phyloP scores from a whole-genome alignment of 495 filamentous ascomycete species.

The Xylaria cubensis region DNA sequence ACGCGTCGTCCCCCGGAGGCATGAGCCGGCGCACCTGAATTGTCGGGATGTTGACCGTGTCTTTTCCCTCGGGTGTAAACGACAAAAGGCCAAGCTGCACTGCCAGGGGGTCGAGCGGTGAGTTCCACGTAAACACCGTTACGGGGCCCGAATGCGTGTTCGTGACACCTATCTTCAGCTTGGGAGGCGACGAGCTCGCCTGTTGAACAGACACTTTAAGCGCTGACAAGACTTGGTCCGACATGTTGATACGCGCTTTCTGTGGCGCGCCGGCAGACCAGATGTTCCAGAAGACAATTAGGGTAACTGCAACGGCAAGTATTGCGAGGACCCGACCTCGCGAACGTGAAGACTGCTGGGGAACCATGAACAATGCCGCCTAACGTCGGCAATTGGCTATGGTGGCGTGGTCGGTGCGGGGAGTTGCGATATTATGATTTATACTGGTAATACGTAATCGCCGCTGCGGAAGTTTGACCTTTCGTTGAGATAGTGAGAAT shows the following conservation, averaged over 20 bases:
- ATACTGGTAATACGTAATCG: too few species aligned
- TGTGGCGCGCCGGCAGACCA: constrained; percentile 7
- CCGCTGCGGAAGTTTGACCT: background rate
- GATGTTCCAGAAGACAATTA: constrained; percentile 17
- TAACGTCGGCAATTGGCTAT: background rate
- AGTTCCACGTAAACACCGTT: constrained; percentile 57
- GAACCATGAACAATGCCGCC: constrained; percentile 16
- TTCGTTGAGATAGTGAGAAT: background rate
- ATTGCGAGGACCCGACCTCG: constrained; percentile 13
- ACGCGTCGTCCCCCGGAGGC: constrained; percentile 49
- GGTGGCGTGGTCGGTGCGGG: constrained; percentile 7
- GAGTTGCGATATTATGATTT: background rate
- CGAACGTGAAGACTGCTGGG: constrained; percentile 17
- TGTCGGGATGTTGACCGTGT: constrained; percentile 45
- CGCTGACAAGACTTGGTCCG: constrained; percentile 31
- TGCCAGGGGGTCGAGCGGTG: constrained; percentile 56
- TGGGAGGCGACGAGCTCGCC: constrained; percentile 31
- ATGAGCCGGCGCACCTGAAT: constrained; percentile 55
- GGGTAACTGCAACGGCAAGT: background rate
- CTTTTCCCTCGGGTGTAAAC: constrained; percentile 44
- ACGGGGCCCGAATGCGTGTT: constrained; percentile 50
- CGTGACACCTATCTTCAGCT: constrained; percentile 46
- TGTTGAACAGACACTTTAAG: constrained; percentile 42
- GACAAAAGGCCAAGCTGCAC: constrained; percentile 54
- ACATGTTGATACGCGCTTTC: constrained; percentile 22